Conservation (phyloP, 2,329 filamentous ascomycete species). For the Talaromyces sp. region DNA sequence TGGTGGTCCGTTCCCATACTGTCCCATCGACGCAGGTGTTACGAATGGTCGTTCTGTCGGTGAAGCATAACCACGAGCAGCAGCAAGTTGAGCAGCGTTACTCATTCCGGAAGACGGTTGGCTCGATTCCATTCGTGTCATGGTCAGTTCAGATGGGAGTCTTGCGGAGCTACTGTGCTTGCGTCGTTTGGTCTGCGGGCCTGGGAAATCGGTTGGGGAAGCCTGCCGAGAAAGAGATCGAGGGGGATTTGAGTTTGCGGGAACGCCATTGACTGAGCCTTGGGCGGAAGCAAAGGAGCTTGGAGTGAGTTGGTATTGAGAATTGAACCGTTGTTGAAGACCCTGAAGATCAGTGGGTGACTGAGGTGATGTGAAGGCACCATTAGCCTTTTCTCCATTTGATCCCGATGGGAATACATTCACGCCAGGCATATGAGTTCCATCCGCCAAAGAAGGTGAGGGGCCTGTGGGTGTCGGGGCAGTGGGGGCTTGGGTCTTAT, state of each 20-base stretch:
- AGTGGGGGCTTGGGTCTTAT: conserved; percentile 74
- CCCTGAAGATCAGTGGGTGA: conserved; percentile 62
- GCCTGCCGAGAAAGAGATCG: conserved; percentile 71
- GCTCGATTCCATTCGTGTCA: conserved; percentile 76
- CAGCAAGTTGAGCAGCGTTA: conserved; percentile 46
- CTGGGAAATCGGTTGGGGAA: conserved; percentile 67
- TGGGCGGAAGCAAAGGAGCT: conserved; percentile 44
- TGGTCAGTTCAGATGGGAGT: conserved; percentile 72
- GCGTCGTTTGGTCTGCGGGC: conserved; percentile 75
- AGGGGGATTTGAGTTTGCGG: conserved; percentile 56
- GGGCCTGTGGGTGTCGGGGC: conserved; percentile 39
- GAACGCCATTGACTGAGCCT: conserved; percentile 38
- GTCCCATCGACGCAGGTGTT: conserved; percentile 45
- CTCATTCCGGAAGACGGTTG: conserved; percentile 46
- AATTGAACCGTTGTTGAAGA: conserved; percentile 57
- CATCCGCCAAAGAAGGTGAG: conserved; percentile 40
- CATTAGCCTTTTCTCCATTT: conserved; percentile 32
- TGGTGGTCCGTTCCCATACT: conserved; percentile 63
- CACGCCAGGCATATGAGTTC: conserved; percentile 45
- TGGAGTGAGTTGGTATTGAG: conserved; percentile 43
- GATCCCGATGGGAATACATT: conserved; percentile 46
- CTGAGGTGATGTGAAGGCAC: conserved; percentile 32
- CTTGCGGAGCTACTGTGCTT: conserved; percentile 73
- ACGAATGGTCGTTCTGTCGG: conserved; percentile 52
- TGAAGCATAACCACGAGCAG: conserved; percentile 38